These are phyloP conservation scores for Pestalotiopsis sp. DNA, from an alignment of 2,329 filamentous ascomycete species.

Conservation along the genomic window DNA sequence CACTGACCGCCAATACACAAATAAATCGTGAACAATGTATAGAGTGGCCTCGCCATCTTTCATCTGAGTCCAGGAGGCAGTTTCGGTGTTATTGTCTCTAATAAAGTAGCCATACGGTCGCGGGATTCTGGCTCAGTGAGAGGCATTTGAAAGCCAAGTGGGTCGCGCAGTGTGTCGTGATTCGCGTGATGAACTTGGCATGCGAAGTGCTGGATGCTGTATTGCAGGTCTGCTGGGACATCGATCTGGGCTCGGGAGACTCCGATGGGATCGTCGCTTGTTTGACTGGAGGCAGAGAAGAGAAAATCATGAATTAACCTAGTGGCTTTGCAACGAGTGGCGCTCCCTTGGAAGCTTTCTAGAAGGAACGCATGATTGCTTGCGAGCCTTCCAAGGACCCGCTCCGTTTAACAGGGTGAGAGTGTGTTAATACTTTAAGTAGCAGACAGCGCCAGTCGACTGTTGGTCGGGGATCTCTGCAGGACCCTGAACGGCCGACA, in stretches of 20 bases:
- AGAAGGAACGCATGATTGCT: not conserved
- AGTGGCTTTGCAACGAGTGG: not conserved
- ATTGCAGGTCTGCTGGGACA: not conserved
- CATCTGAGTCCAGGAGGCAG: not conserved
- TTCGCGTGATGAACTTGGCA: not conserved
- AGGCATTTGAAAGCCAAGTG: not conserved
- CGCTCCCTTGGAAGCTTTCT: too few species aligned
- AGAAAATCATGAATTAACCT: not conserved
- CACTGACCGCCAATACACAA: not conserved
- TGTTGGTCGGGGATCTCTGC: not conserved
- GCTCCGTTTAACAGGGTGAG: not conserved
- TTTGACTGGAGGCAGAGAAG: not conserved
- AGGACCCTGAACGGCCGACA: not conserved
- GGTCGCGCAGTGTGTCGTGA: not conserved
- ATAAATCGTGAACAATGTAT: too few species aligned
- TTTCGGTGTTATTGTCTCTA: not conserved
- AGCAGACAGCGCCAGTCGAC: constrained; percentile 1
- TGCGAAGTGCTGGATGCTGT: not conserved
- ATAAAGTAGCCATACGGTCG: not conserved
- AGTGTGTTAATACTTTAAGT: not conserved
- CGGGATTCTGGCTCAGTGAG: not conserved
- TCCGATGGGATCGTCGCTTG: not conserved
- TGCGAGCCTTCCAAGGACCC: too few species aligned
- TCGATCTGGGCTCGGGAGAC: not conserved
- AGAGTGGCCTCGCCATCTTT: not conserved